A percentile compares a stretch with the other conserved stretches of the same genome.
Evolutionary conservation across 2,329 filamentous ascomycete species (phyloP).

Genomic region (Zalaria sp.): DNA sequence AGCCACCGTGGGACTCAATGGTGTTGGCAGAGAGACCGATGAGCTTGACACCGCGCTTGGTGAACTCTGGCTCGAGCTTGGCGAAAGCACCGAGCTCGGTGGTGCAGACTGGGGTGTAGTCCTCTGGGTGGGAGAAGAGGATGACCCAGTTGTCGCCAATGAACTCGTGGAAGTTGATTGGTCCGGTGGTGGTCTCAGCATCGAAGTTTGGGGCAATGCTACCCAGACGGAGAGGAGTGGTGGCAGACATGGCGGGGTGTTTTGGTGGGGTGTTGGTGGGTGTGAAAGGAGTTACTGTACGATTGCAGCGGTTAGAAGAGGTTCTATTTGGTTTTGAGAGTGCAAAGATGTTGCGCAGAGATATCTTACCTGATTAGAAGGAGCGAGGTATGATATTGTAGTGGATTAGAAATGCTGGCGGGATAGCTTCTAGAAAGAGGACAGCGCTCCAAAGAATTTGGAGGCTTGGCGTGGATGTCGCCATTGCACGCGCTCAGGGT

Average conservation of each 20-base stretch:
- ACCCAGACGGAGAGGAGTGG: slow-evolving; percentile 45
- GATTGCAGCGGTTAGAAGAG: no score
- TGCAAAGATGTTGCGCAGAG: no score
- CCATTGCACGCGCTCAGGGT: no score
- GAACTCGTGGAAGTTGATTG: slow-evolving; percentile 58
- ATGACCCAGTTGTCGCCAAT: slow-evolving; percentile 57
- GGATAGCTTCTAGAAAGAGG: no score
- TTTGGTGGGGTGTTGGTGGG: not conserved
- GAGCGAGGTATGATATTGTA: no score
- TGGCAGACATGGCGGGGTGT: slow-evolving; percentile 3
- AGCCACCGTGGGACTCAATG: slow-evolving; percentile 34
- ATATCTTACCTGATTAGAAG: no score
- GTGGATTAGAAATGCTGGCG: no score
- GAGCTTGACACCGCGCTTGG: slow-evolving; percentile 46
- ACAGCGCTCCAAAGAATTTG: no score
- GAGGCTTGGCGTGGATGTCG: no score
- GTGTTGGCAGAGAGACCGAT: slow-evolving; percentile 42
- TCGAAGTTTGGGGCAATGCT: slow-evolving; percentile 55
- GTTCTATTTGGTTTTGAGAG: no score
- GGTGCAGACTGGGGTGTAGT: slow-evolving; percentile 47
- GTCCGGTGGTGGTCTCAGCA: slow-evolving; percentile 49
- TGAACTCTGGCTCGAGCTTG: slow-evolving; percentile 50
- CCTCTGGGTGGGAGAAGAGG: slow-evolving; percentile 56
- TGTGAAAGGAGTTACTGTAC: no score
- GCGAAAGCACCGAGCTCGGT: slow-evolving; percentile 51